Conservation (phyloP, 2,329 filamentous ascomycete genomes). For the Aureobasidium sp. region DNA sequence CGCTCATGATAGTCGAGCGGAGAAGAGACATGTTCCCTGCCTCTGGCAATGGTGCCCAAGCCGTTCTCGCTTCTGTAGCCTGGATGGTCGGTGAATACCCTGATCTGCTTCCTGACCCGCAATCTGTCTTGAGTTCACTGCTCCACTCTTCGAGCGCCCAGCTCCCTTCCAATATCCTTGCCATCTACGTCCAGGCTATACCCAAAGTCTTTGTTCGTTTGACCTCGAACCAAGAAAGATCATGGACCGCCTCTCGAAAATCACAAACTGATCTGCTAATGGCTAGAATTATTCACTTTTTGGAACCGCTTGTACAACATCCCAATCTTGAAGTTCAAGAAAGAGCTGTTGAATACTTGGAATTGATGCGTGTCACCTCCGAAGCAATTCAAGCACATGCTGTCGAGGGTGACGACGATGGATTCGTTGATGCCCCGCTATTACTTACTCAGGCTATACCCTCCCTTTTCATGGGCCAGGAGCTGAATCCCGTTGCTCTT, state of each 20-base stretch:
- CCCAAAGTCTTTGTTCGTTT: slow-evolving; percentile 76
- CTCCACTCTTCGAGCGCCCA: slow-evolving; percentile 56
- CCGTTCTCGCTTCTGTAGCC: slow-evolving; percentile 64
- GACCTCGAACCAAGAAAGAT: slow-evolving; percentile 52
- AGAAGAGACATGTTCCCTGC: slow-evolving; percentile 47
- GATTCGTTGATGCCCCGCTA: slow-evolving; percentile 68
- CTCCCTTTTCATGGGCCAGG: slow-evolving; percentile 73
- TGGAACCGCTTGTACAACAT: slow-evolving; percentile 71
- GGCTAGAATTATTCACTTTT: slow-evolving; percentile 69
- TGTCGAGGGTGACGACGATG: slow-evolving; percentile 46
- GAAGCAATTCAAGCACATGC: slow-evolving; percentile 68
- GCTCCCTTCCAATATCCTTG: slow-evolving; percentile 57
- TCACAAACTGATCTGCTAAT: slow-evolving; percentile 68
- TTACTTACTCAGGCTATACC: slow-evolving; percentile 87
- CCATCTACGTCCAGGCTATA: slow-evolving; percentile 71
- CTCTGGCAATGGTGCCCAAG: slow-evolving; percentile 42
- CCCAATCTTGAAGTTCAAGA: slow-evolving; percentile 92
- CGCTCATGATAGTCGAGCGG: slow-evolving; percentile 57
- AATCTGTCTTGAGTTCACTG: slow-evolving; percentile 64
- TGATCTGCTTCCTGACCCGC: slow-evolving; percentile 57
- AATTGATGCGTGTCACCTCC: slow-evolving; percentile 75
- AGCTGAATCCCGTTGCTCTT: slow-evolving; percentile 81
- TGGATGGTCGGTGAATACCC: slow-evolving; percentile 91
- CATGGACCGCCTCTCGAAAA: slow-evolving; percentile 67
- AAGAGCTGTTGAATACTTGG: slow-evolving; percentile 82